These are phyloP conservation scores for Sporothrix globosa DNA, from an alignment of 2,329 filamentous ascomycete species.

Conservation along the genomic window DNA sequence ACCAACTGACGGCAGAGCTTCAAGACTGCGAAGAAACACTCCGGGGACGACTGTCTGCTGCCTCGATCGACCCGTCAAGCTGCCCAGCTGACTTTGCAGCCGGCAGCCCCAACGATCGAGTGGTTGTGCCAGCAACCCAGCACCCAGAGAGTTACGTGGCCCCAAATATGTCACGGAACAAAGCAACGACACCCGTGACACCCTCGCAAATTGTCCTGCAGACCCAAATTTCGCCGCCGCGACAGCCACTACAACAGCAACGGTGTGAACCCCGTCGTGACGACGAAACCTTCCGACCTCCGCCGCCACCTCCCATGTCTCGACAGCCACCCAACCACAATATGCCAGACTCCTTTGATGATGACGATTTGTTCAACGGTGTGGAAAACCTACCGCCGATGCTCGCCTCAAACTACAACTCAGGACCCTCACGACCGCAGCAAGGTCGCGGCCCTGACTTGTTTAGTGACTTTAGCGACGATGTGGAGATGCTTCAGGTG, in stretches of 20 bases:
- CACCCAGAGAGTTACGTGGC: slow-evolving; percentile 41
- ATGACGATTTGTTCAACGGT: slow-evolving; percentile 37
- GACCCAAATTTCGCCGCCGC: slow-evolving; percentile 48
- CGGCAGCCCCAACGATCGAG: slow-evolving; percentile 38
- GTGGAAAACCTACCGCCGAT: slow-evolving; percentile 33
- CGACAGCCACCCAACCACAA: slow-evolving; percentile 14
- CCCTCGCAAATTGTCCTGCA: slow-evolving; percentile 57
- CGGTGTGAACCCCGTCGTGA: neutral
- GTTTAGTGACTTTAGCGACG: slow-evolving; percentile 44
- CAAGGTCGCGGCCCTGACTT: slow-evolving; percentile 32
- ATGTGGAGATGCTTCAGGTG: slow-evolving; percentile 54
- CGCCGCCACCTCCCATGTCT: neutral
- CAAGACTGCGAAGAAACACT: slow-evolving; percentile 51
- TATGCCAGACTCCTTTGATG: slow-evolving; percentile 37
- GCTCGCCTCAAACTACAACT: neutral
- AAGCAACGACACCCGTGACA: slow-evolving; percentile 41
- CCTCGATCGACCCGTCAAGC: slow-evolving; percentile 46
- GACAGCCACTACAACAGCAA: neutral
- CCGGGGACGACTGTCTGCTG: slow-evolving; percentile 48
- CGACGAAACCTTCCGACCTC: neutral
- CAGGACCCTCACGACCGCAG: neutral
- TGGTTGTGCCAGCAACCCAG: slow-evolving; percentile 53
- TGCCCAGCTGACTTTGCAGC: slow-evolving; percentile 36
- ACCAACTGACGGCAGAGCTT: slow-evolving; percentile 53
- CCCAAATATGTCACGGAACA: slow-evolving; percentile 43